Evolutionary conservation across 2,329 filamentous ascomycete species (phyloP).

Genomic region (Periconia macrospinosa): DNA sequence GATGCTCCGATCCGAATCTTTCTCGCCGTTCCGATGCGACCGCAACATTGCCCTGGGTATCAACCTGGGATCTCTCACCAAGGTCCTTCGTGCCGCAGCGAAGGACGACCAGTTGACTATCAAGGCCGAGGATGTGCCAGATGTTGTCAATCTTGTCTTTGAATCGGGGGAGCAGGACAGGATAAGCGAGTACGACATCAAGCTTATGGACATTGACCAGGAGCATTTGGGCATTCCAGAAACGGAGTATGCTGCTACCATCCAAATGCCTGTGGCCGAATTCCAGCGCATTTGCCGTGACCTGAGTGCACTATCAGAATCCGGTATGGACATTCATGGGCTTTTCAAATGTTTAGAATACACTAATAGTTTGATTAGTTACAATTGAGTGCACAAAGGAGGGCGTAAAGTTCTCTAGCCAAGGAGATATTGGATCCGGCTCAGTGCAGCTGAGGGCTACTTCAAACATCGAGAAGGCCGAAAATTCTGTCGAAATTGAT

Average conservation of each 20-base stretch:
- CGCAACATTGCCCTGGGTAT: slow-evolving; percentile 98
- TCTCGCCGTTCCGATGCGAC: slow-evolving; percentile 95
- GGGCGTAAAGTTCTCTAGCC: slow-evolving; percentile 91
- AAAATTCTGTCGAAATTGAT: slow-evolving; percentile 83
- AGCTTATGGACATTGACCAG: slow-evolving; percentile 99
- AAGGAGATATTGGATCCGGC: slow-evolving; percentile 94
- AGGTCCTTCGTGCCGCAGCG: slow-evolving; percentile 92
- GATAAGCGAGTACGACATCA: slow-evolving; percentile 98
- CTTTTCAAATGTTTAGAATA: slow-evolving; percentile 3
- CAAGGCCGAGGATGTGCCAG: slow-evolving; percentile 95
- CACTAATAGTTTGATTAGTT: slow-evolving; percentile 60
- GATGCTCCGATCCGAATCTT: slow-evolving; percentile 94
- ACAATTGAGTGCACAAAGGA: slow-evolving; percentile 96
- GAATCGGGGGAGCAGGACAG: slow-evolving; percentile 87
- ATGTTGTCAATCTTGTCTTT: slow-evolving; percentile 93
- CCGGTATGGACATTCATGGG: slow-evolving; percentile 64
- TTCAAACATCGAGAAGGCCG: slow-evolving; percentile 85
- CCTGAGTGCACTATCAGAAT: slow-evolving; percentile 89
- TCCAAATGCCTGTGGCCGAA: slow-evolving; percentile 84
- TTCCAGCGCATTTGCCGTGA: slow-evolving; percentile 96
- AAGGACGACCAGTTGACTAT: slow-evolving; percentile 93
- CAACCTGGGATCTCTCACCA: slow-evolving; percentile 94
- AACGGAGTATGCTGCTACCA: slow-evolving; percentile 94
- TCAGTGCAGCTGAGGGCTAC: slow-evolving; percentile 89
- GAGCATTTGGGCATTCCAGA: slow-evolving; percentile 98